Evolutionary conservation across 768 basidiomycete genomes (phyloP).

Genomic region (Boletus speciosus): DNA sequence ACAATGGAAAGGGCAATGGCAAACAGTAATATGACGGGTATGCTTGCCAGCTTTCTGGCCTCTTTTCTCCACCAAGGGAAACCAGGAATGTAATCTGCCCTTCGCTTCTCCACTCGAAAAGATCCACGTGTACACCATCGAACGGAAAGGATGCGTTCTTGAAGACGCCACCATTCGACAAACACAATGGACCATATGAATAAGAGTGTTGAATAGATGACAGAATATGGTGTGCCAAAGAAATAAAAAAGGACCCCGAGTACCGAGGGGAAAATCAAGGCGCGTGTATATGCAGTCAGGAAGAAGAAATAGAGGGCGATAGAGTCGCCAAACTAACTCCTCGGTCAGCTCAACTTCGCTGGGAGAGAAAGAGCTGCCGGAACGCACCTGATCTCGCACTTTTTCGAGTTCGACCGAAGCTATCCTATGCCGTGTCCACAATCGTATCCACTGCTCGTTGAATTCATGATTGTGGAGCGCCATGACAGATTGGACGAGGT

Average conservation of each 20-base stretch:
- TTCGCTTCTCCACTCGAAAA: conserved; percentile 69
- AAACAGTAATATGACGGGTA: conserved; percentile 74
- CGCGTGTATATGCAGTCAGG: conserved; percentile 77
- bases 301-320: conserved; percentile 89
- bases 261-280: conserved; percentile 70
- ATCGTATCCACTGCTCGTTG: conserved; percentile 74
- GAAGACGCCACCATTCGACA: conserved; percentile 90
- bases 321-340: conserved; percentile 66
- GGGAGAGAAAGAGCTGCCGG: not conserved
- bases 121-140: conserved; percentile 79
- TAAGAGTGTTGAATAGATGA: conserved; percentile 70
- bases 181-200: conserved; percentile 84
- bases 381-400: conserved; percentile 65
- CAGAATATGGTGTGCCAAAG: conserved; percentile 69
- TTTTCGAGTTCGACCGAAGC: conserved; percentile 62
- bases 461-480: conserved; percentile 81
- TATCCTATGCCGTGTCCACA: conserved; percentile 67
- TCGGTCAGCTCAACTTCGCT: not conserved
- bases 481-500: conserved; percentile 76
- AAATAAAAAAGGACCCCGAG: conserved; percentile 70
- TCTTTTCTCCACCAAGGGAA: conserved; percentile 76
- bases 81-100: conserved; percentile 53
- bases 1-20: conserved; percentile 64
- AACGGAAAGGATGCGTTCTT: conserved; percentile 78
- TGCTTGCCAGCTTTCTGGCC: conserved; percentile 57